These are phyloP conservation scores for Aspergillus bombycis DNA, from an alignment of 2,329 filamentous ascomycete genomes.

Conservation along the genomic window DNA sequence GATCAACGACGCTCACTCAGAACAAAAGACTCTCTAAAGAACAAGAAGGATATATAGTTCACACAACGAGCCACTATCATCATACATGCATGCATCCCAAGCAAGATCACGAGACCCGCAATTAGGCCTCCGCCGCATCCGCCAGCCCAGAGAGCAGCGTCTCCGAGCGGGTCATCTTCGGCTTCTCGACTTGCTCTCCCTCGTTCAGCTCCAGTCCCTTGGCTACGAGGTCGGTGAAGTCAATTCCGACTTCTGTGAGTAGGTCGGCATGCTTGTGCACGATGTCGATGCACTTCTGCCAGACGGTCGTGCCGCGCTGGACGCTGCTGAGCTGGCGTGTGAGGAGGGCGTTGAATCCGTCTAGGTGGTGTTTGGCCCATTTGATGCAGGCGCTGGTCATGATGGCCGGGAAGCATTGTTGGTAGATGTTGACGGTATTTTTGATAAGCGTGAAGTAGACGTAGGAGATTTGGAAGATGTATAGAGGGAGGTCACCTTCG, in stretches of 20 bases:
- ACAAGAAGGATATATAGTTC: not conserved
- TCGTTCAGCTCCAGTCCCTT: slow-evolving; percentile 46
- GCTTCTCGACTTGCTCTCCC: slow-evolving; percentile 24
- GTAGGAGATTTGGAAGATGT: slow-evolving; percentile 93
- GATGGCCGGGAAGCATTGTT: slow-evolving; percentile 78
- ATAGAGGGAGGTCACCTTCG: slow-evolving; percentile 86
- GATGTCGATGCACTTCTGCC: slow-evolving; percentile 80
- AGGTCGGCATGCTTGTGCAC: slow-evolving; percentile 79
- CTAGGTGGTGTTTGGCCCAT: slow-evolving; percentile 96
- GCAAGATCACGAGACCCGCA: not conserved
- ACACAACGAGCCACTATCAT: not conserved
- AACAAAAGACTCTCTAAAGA: not conserved
- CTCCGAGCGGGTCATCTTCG: slow-evolving; percentile 30
- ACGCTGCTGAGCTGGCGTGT: slow-evolving; percentile 85
- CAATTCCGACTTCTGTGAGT: slow-evolving; percentile 82
- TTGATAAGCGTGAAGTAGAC: slow-evolving; percentile 94
- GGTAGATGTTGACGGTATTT: slow-evolving; percentile 89
- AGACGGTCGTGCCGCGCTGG: slow-evolving; percentile 72
- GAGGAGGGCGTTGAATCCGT: slow-evolving; percentile 84
- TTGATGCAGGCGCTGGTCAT: slow-evolving; percentile 95
- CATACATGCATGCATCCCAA: not conserved
- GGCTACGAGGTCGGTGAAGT: slow-evolving; percentile 83
- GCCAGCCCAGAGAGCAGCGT: slow-evolving; percentile 24
- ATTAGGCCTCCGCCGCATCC: slow-evolving; percentile 16
- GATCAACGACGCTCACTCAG: slow-evolving; percentile 1